Conservation (phyloP, 306 rosid genomes). For the Glycine latifolia region DNA sequence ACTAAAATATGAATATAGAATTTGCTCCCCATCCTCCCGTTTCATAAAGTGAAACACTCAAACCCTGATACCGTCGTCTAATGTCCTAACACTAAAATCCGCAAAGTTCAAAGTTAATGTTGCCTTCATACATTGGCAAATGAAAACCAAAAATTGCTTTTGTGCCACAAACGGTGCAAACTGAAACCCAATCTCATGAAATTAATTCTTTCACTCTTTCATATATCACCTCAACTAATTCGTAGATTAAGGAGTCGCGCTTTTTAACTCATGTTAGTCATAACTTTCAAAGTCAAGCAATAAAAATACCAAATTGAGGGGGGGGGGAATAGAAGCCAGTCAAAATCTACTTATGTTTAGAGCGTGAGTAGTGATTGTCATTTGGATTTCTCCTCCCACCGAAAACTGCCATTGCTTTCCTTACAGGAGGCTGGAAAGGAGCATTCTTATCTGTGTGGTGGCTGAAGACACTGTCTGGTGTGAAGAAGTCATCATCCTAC, state of each 20-base stretch:
- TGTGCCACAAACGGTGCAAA: too few relatives aligned
- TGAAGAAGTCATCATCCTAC: conserved; percentile 52
- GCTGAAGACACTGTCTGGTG: conserved; percentile 59
- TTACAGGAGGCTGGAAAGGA: conserved; percentile 86
- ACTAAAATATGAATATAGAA: too few relatives aligned
- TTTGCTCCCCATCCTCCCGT: too few relatives aligned
- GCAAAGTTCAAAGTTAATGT: too few relatives aligned
- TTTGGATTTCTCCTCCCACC: conserved; percentile 91
- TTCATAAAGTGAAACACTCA: too few relatives aligned
- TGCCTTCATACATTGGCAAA: too few relatives aligned
- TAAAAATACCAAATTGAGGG: conserved; percentile 37
- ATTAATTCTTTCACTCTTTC: too few relatives aligned
- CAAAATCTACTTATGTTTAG: conserved; percentile 54
- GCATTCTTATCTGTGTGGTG: conserved; percentile 79
- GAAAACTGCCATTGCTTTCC: conserved; percentile 80
- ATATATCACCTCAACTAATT: background rate
- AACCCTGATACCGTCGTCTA: too few relatives aligned
- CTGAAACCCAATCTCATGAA: too few relatives aligned
- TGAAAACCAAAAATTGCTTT: too few relatives aligned
- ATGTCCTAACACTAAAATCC: too few relatives aligned
- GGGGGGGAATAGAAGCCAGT: background rate
- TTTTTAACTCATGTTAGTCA: conserved; percentile 16
- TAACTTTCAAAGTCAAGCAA: conserved; percentile 22
- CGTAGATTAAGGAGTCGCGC: background rate
- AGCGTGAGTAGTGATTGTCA: conserved; percentile 82